Evolutionary conservation across 441 rosid genomes (phyloP), one percentile per base, ranked within the genome.

Genomic region (Geranium incanum): DNA sequence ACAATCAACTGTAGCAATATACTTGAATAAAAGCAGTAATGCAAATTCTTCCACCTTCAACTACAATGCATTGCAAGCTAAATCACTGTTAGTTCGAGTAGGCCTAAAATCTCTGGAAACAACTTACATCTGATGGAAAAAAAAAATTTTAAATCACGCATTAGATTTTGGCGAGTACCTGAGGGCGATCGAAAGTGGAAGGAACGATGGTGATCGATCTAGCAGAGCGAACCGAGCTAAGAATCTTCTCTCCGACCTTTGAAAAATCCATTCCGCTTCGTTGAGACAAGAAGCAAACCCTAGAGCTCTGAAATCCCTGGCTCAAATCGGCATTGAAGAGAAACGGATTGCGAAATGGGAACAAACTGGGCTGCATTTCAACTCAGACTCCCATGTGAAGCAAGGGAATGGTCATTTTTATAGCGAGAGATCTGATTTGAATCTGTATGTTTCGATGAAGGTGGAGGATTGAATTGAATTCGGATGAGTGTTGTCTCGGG

Each of bases 201-300:
- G 96, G 97, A 80, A 92, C 81, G 67, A 92, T 87, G 45, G 93
- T 94, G 65, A 95, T 88, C 8, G 97, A 90, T 77, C 87, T 81
- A 11, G 97, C 97, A 13, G 97, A 92, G 68, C 91, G 90, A 5
- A 94, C 97, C 64, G 99, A 95, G 78, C 94, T 95, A 38, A 92
- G 82, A 73, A 94, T 82, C 79, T 86, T 94, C 79, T 90, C 97
- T 28, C 99, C 94, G 9, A 94, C 90, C 69, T 86, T 94, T 6
- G 99, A 90, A 37, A 94, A 87, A 89, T 92, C 97, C 99, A 92
- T 95, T 23, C 87, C 93, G 48, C 84, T 84, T 64, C 93, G 92
- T 85, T 86, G 92, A 74, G 79, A 85, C 83, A 88, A 82, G 77
- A 88, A 90, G 75, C 91, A 87, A 79, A 86, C 80, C 84, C 90